Percentiles rank a stretch among this genome's conserved stretches.
phyloP scores from a whole-genome alignment of 345 rosid genomes.

The Ceriops tagal region DNA sequence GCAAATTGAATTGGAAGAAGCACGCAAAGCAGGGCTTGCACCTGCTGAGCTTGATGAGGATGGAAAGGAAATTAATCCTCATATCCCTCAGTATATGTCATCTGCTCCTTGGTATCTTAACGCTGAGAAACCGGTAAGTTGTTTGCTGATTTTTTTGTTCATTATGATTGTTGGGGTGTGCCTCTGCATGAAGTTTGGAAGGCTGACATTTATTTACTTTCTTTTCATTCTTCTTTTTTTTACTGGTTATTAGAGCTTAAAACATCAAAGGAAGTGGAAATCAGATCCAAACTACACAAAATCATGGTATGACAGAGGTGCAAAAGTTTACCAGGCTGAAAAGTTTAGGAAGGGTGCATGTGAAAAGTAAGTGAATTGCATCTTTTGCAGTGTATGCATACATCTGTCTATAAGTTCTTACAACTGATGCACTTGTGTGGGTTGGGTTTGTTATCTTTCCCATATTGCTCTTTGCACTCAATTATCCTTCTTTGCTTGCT shows the following conservation, averaged over 20 bases:
- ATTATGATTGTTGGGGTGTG: no score
- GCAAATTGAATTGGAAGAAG: slow-evolving; percentile 67
- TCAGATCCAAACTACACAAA: slow-evolving; percentile 74
- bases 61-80: slow-evolving; percentile 65
- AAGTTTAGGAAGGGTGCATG: slow-evolving; percentile 77
- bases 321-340: slow-evolving; percentile 62
- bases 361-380: slow-evolving; percentile 41
- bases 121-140: slow-evolving; percentile 63
- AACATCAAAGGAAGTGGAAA: slow-evolving; percentile 87
- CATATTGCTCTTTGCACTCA: not conserved
- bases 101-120: slow-evolving; percentile 61
- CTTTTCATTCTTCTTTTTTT: not conserved
- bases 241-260: slow-evolving; percentile 42
- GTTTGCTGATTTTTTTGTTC: not conserved
- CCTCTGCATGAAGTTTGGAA: not conserved
- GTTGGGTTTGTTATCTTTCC: not conserved
- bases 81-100: slow-evolving; percentile 69
- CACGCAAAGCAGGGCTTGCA: slow-evolving; percentile 71
- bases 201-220: not conserved
- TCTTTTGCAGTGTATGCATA: not conserved
- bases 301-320: slow-evolving; percentile 74
- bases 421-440: not conserved
- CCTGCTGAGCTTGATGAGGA: slow-evolving; percentile 69
- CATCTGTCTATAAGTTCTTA: not conserved
- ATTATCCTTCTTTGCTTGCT: not conserved